Base-by-base conservation (phyloP, 2,329 filamentous ascomycete genomes). In the Alternaria sp. region DNA sequence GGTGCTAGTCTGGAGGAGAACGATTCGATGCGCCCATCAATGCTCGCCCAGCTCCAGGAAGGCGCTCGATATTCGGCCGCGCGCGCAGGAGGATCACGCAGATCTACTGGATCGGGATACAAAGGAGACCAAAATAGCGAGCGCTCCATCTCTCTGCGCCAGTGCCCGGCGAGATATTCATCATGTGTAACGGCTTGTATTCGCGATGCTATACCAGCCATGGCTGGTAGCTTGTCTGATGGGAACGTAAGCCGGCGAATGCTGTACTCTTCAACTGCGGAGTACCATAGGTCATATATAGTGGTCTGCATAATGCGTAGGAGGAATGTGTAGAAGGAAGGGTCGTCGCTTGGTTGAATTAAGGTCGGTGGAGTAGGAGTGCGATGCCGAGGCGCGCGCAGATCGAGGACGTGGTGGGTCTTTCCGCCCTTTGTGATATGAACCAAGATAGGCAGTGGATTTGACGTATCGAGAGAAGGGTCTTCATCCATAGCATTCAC, bases 401-500 rank as follows among this genome's bases (percentile, higher is more conserved):
- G 32, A 40, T 40, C 32, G 32, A 40, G 32, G 32, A 40, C 2
- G 5, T 40, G 32, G 8, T 5, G 7, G 0, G 2, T 3, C 3
- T n/a, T 40, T 5, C 15, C 32, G 4, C 4, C 32, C 15, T 40
- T 0, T 1, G 15, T n/a, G 5, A 10, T 2, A n/a, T 40, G 32
- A 4, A 0, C 15, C 8, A 40, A 2, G 5, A 40, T n/a, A n/a
- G 0, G 32, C 32, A 40, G 4, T 40, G 32, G 4, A 0, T 40
- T 1, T 5, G 32, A 10, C 4, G 32, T 15, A 2, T 2, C 32
- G 15, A 36, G 7, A 36, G 4, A 2, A n/a, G 32, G 2, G 2
- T 3, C 0, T 2, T 36, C 32, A 0, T 9, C 1, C 7, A 36
- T 0, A 36, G 32, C 15, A 36, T 36, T 4, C 15, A 0, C 7